Conservation (phyloP, 2,329 filamentous ascomycete genomes). For the Dactylonectria estremocensis region DNA sequence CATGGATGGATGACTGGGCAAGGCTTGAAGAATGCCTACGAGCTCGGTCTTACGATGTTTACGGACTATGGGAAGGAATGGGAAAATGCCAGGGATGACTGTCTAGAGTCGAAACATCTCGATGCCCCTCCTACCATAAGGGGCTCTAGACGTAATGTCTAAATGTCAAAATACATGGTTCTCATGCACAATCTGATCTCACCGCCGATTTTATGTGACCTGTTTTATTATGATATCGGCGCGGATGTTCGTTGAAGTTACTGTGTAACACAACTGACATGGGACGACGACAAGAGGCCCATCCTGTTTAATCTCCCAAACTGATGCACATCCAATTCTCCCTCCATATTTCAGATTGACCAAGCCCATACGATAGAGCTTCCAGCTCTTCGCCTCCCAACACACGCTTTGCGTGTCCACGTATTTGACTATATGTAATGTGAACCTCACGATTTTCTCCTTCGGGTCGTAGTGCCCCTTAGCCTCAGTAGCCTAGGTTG, state of each 20-base stretch:
- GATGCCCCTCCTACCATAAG: slow-evolving; percentile 26
- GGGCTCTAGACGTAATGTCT: slow-evolving; percentile 46
- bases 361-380: not conserved
- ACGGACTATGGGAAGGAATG: slow-evolving; percentile 39
- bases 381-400: not conserved
- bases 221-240: not conserved
- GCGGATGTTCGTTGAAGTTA: not conserved
- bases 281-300: no score
- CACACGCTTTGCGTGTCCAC: not conserved
- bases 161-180: slow-evolving; percentile 28
- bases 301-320: not conserved
- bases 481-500: not conserved
- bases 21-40: slow-evolving; percentile 31
- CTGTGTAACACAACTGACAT: not conserved
- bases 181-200: not conserved
- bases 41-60: slow-evolving; percentile 39
- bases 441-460: not conserved
- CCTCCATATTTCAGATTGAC: not conserved
- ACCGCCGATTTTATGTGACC: not conserved
- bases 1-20: slow-evolving; percentile 33
- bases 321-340: not conserved
- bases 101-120: slow-evolving; percentile 38
- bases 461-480: not conserved
- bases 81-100: slow-evolving; percentile 37
- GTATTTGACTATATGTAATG: not conserved